Evolutionary conservation across 208 protist genomes (phyloP), one percentile per base, ranked within the genome.

Genomic region (Trypanosoma brucei): DNA sequence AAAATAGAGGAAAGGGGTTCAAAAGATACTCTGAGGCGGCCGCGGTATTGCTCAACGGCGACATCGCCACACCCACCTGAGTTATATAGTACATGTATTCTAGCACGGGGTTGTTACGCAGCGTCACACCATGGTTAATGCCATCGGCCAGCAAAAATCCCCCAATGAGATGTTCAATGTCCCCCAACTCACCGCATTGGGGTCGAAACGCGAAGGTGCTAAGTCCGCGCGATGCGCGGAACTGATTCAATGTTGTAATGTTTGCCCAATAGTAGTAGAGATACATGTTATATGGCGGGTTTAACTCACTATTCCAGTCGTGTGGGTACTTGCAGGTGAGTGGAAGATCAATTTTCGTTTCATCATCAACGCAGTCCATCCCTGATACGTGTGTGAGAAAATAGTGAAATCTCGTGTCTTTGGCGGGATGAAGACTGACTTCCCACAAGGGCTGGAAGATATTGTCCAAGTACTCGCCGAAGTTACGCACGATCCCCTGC

Each of bases 251-350:
- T 13, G 94, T 83, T 34, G 83, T 64, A 42, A 99, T 85, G 83
- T 99, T 99, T 48, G 98, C 97, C 83, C 97, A 99, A 64, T 99
- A 87, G 72, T 99, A 99, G 86, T 97, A 98, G 65, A 95, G 75
- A 76, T 98, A 99, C 62, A 98, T 96, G 55, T 92, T 92, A 76
- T 99, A 99, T 34, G 98, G 98, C 55, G 98, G 98, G 82, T 99
- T 99, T 31, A 90, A 55, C 36, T 92, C 80, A 8, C 72, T 82
- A 31, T 71, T 75, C 97, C 98, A 99, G 59, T 97, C 79, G 60
- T 92, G 77, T 38, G 97, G 94, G 35, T 72, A 90, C n/a, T 72
- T 83, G 36, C 56, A 63, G n/a, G 79, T 71, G 42, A 96, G 77
- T 13, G 82, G 80, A 37, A 84, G 62, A 68, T 99, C 97, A 38